Percentiles rank a stretch among this genome's conserved stretches.
These are phyloP conservation scores for Discostella stelligera DNA, from an alignment of 352 stramenopile species.

Conservation along the genomic window DNA sequence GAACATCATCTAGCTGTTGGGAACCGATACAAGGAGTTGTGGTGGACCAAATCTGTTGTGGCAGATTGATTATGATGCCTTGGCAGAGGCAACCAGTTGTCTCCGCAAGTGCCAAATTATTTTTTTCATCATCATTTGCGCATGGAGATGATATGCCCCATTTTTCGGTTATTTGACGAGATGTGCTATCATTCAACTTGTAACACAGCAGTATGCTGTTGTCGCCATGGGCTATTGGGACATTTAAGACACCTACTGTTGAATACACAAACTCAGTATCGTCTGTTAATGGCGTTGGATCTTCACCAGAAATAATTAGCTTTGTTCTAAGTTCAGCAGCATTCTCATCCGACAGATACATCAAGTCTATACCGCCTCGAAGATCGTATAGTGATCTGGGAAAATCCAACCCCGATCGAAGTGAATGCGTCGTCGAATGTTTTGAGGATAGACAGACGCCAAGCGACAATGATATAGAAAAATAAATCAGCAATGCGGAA, in stretches of 20 bases:
- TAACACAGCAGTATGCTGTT: slow-evolving; percentile 23
- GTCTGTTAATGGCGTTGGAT: neutral
- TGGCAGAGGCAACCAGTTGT: slow-evolving; percentile 29
- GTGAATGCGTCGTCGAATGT: neutral
- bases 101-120: slow-evolving; percentile 17
- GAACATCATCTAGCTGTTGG: slow-evolving; percentile 31
- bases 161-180: slow-evolving; percentile 10
- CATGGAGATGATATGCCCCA: neutral
- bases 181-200: slow-evolving; percentile 6
- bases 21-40: neutral
- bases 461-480: neutral
- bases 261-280: slow-evolving; percentile 25
- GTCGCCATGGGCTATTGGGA: neutral
- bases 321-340: neutral
- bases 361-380: neutral
- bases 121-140: neutral
- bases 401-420: neutral
- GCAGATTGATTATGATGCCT: slow-evolving; percentile 26
- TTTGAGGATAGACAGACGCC: neutral
- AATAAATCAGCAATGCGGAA: neutral
- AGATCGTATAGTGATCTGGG: neutral
- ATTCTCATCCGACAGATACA: neutral
- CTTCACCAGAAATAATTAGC: neutral
- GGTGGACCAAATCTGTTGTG: slow-evolving; percentile 2
- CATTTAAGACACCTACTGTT: slow-evolving; percentile 29